Base-by-base conservation (phyloP, 2,329 filamentous ascomycete genomes). In the Ophiostoma himal-ulmi region DNA sequence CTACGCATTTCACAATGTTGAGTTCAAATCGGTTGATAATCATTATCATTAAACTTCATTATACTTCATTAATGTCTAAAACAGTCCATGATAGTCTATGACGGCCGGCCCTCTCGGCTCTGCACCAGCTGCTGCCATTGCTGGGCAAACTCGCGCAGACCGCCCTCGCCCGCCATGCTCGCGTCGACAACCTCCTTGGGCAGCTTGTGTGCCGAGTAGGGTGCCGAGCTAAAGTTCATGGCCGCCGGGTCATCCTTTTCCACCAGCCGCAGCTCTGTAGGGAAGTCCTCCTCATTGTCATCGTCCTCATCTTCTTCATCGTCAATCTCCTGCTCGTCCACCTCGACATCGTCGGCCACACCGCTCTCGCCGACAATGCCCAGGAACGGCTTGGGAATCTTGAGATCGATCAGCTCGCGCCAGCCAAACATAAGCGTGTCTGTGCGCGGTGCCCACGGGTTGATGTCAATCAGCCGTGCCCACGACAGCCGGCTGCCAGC, bases 191-290 rank as follows among this genome's bases (percentile, higher is more conserved):
- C 93, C 75, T 99, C 95, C 78, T 90, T 93, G 0, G 95, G 95
- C 75, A 99, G 81, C 80, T 98, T 99, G 78, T 98, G 94, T 3
- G 95, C 94, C 73, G 93, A 97, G 79, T 96, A 98, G 76, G 94
- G 91, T 1, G 93, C 87, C 5, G 91, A 91, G 74, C 87, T 89
- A 77, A 97, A 96, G 75, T 91, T 91, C 77, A 93, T 95, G 0
- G 94, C 94, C 0, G 74, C 91, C 0, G 94, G 93, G 74, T 98
- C 94, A 73, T 94, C 90, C 77, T 89, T 89, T 75, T 90, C 88
- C 66, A 99, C 87, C 10, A 98, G 83, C 60, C 94, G 85, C 74
- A 99, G 85, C 79, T 97, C 94, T 0, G 93, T 91, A 5, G 85
- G 83, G 76, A 86, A 88, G 8, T 89, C 86, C 0, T 84, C 83